A percentile compares a stretch with the other conserved stretches of the same genome.
Evolutionary conservation across 192 early-diverging fungal genomes (phyloP).

Genomic region (Coemansia furcata): DNA sequence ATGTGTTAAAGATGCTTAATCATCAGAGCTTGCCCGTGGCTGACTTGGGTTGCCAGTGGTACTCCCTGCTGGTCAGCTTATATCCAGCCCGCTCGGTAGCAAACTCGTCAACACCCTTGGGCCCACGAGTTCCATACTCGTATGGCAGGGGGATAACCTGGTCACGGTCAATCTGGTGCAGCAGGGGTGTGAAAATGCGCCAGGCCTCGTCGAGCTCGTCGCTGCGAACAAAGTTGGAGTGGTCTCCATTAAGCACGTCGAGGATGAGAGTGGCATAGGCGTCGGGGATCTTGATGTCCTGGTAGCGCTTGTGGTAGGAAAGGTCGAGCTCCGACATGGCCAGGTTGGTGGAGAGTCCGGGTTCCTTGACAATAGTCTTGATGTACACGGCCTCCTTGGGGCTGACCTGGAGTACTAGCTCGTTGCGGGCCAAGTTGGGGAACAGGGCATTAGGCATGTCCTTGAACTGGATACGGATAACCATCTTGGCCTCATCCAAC

Average conservation of each 20-base stretch:
- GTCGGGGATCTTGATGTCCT: slow-evolving; percentile 88
- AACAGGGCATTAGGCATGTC: slow-evolving; percentile 85
- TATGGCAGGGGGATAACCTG: slow-evolving; percentile 71
- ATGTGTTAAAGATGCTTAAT: too few relatives aligned
- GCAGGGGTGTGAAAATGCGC: slow-evolving; percentile 95
- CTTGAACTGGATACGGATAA: slow-evolving; percentile 96
- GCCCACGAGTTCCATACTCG: slow-evolving; percentile 81
- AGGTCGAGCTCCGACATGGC: slow-evolving; percentile 92
- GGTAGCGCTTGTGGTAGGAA: slow-evolving; percentile 87
- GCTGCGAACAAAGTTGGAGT: slow-evolving; percentile 92
- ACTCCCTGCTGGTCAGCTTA: slow-evolving; percentile 45
- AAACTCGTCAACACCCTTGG: slow-evolving; percentile 72
- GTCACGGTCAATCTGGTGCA: slow-evolving; percentile 81
- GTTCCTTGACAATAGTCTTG: slow-evolving; percentile 95
- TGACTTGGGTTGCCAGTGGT: slow-evolving; percentile 52
- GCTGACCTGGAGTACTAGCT: slow-evolving; percentile 93
- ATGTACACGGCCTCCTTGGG: slow-evolving; percentile 95
- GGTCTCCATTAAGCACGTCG: slow-evolving; percentile 88
- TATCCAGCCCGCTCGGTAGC: slow-evolving; percentile 48
- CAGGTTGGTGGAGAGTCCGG: slow-evolving; percentile 80
- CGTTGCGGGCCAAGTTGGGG: slow-evolving; percentile 79
- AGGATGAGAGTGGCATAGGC: slow-evolving; percentile 96
- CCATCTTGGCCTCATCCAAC: slow-evolving; percentile 88
- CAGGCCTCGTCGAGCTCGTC: slow-evolving; percentile 95
- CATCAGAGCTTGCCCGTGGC: slow-evolving; percentile 21